Conservation (phyloP, 2,329 filamentous ascomycete genomes). For the Mycogone perniciosa region DNA sequence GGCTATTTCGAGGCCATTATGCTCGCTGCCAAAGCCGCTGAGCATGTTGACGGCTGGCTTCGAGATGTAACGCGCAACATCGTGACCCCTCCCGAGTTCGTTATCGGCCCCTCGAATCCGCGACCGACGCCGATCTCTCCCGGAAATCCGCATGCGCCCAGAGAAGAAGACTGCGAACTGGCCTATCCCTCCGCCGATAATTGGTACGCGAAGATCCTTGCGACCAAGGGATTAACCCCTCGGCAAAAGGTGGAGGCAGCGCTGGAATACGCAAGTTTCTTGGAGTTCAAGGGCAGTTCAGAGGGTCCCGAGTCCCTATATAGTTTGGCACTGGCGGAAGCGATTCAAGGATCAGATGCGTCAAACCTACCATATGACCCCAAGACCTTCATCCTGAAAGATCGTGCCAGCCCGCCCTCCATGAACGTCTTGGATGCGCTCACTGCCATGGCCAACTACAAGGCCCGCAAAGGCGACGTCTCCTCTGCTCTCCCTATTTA, state of each 20-base stretch:
- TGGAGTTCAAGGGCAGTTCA: slow-evolving; percentile 66
- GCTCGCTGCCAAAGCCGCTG: slow-evolving; percentile 66
- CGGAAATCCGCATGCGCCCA: slow-evolving; percentile 55
- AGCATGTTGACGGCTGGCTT: slow-evolving; percentile 76
- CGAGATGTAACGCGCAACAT: slow-evolving; percentile 59
- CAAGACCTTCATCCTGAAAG: slow-evolving; percentile 57
- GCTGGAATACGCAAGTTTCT: slow-evolving; percentile 75
- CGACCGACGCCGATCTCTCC: slow-evolving; percentile 66
- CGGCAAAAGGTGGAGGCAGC: slow-evolving; percentile 76
- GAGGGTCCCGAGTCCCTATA: slow-evolving; percentile 67
- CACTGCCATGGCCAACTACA: slow-evolving; percentile 72
- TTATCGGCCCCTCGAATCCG: slow-evolving; percentile 80
- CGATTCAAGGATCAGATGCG: slow-evolving; percentile 49
- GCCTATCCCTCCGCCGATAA: slow-evolving; percentile 65
- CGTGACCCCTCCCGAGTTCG: slow-evolving; percentile 64
- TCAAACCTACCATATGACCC: slow-evolving; percentile 44
- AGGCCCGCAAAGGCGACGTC: slow-evolving; percentile 62
- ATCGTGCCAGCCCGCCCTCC: slow-evolving; percentile 53
- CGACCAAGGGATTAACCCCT: slow-evolving; percentile 71
- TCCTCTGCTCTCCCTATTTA: slow-evolving; percentile 73
- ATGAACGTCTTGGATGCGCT: slow-evolving; percentile 69
- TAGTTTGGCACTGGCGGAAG: slow-evolving; percentile 68
- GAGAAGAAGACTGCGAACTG: slow-evolving; percentile 67
- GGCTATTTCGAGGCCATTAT: slow-evolving; percentile 83
- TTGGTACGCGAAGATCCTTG: slow-evolving; percentile 77